Conservation (phyloP, 371 early-diverging fungal species). For the Coemansia sp. region DNA sequence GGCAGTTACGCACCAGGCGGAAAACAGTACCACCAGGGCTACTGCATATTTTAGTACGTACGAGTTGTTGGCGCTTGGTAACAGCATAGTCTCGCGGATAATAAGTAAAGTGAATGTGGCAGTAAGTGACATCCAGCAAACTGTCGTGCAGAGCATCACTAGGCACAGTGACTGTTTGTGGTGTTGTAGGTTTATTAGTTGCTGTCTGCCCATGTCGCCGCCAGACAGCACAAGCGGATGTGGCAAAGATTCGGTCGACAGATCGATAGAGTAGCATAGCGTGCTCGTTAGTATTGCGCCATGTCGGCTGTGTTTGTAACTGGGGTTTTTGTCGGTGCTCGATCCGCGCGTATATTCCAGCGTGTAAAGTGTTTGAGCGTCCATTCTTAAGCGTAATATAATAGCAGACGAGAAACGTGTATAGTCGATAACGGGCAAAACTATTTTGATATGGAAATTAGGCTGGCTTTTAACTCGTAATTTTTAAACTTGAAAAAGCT, state of each 20-base stretch:
- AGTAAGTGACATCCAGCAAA: slow-evolving; percentile 21
- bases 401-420: background rate
- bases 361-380: background rate
- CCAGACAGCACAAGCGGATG: background rate
- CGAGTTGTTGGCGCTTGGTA: background rate
- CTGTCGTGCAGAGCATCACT: slow-evolving; percentile 16
- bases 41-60: background rate
- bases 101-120: slow-evolving; percentile 17
- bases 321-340: slow-evolving; percentile 1
- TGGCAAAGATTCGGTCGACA: background rate
- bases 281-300: slow-evolving; percentile 5
- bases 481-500: background rate
- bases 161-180: slow-evolving; percentile 22
- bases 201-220: slow-evolving; percentile 7
- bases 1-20: slow-evolving; percentile 10
- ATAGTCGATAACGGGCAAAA: background rate
- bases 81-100: slow-evolving; percentile 6
- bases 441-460: background rate
- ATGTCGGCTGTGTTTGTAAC: background rate
- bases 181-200: slow-evolving; percentile 12
- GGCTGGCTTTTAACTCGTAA: background rate
- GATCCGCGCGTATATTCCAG: background rate
- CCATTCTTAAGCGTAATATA: background rate
- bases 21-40: background rate
- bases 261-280: slow-evolving; percentile 5